Evolutionary conservation across 495 filamentous ascomycete genomes (phyloP).

Genomic region (Haplographium delicatum): DNA sequence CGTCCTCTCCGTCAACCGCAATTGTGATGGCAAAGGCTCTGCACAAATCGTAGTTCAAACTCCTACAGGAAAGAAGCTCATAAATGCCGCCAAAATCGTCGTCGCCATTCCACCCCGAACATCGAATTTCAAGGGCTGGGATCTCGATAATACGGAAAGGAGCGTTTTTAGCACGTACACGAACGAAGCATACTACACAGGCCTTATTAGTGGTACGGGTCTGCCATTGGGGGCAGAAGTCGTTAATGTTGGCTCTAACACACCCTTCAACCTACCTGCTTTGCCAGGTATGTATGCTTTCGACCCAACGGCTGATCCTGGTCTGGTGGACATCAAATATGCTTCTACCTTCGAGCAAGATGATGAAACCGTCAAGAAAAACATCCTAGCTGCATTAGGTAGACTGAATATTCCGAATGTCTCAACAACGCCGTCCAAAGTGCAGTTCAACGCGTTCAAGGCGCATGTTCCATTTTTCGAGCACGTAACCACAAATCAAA

Average conservation of each 20-base stretch:
- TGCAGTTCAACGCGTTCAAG: conserved; percentile 18
- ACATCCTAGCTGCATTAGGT: background rate
- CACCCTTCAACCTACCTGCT: background rate
- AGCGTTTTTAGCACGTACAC: conserved; percentile 37
- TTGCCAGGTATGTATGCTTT: background rate
- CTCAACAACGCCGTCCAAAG: background rate
- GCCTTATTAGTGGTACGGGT: conserved; percentile 5
- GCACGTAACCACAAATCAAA: conserved; percentile 24
- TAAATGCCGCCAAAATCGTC: conserved; percentile 43
- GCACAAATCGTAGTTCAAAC: conserved; percentile 32
- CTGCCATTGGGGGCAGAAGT: conserved; percentile 2
- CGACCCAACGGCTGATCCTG: conserved; percentile 11
- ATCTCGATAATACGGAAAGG: conserved; percentile 32
- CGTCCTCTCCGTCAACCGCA: too few species aligned
- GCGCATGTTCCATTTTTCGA: conserved; percentile 32
- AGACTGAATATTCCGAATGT: conserved; percentile 2
- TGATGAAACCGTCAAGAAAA: background rate
- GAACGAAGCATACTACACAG: conserved; percentile 38
- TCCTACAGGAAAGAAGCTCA: conserved; percentile 29
- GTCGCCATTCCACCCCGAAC: conserved; percentile 38
- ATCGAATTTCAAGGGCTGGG: conserved; percentile 31
- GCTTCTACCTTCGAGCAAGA: background rate
- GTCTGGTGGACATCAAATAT: conserved; percentile 9
- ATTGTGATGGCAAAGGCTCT: conserved; percentile 23
- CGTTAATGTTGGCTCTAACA: background rate